A percentile compares a stretch with the other conserved stretches of the same genome.
Conservation (phyloP, 169 alveolate genomes). For the Besnoitia besnoiti region DNA sequence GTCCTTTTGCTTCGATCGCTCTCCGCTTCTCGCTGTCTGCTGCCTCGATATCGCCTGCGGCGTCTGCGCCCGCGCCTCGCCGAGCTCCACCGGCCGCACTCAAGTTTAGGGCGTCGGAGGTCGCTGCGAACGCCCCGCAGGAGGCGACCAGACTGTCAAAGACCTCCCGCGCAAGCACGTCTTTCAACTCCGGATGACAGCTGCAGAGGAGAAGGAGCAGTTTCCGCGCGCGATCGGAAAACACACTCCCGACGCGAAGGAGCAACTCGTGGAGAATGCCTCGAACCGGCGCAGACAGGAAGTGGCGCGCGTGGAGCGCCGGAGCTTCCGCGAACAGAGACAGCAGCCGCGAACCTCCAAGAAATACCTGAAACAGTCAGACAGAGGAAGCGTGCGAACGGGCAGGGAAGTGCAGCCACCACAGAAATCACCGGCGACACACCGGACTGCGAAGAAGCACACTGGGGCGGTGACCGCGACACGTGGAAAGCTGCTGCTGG, state of each 20-base stretch:
- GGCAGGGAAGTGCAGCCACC: too few species aligned
- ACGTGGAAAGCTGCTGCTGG: too few species aligned
- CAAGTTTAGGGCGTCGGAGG: too few species aligned
- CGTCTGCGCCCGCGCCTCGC: too few species aligned
- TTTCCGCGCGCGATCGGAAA: not conserved
- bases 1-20: too few species aligned
- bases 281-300: not conserved
- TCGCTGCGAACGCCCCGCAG: not conserved
- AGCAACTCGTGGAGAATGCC: not conserved
- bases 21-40: too few species aligned
- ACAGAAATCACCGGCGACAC: too few species aligned
- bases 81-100: too few species aligned
- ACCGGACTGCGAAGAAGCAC: too few species aligned
- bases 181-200: not conserved
- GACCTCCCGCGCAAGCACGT: not conserved
- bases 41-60: too few species aligned
- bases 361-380: not conserved
- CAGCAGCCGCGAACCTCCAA: constrained; percentile 15
- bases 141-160: not conserved
- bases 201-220: not conserved
- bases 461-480: too few species aligned
- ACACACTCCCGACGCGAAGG: not conserved
- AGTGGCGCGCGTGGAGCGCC: not conserved
- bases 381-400: not conserved
- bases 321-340: not conserved